A percentile compares a stretch with the other conserved stretches of the same genome.
phyloP scores from a whole-genome alignment of 1,284 basidiomycete genomes.

The Cronartium quercuum region DNA sequence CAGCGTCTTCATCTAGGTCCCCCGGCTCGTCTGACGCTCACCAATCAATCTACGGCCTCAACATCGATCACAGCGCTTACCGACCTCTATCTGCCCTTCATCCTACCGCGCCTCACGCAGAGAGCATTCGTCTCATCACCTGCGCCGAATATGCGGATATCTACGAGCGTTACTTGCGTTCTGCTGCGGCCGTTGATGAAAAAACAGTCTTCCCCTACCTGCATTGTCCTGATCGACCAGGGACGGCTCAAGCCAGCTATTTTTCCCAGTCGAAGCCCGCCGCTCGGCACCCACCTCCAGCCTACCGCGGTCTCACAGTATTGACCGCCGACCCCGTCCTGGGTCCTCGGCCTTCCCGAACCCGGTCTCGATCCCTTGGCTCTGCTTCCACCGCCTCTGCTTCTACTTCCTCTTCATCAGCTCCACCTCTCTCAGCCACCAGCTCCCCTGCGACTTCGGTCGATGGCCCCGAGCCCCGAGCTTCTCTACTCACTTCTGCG shows the following conservation, averaged over 20 bases:
- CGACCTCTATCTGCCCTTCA: constrained; percentile 3
- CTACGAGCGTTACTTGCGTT: constrained; percentile 17
- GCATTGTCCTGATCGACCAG: constrained; percentile 10
- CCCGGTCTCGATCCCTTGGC: constrained; percentile 35
- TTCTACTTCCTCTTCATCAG: background rate
- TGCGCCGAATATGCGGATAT: constrained; percentile 19
- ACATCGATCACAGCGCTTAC: constrained; percentile 2
- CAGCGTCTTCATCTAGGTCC: background rate
- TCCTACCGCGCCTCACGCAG: background rate
- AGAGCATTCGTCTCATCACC: constrained; percentile 10
- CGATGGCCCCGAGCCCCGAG: constrained; percentile 37
- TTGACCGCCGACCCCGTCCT: constrained; percentile 15
- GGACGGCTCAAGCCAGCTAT: constrained; percentile 20
- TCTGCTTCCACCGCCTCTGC: constrained; percentile 3
- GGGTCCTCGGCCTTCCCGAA: constrained; percentile 36
- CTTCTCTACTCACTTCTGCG: constrained; percentile 34
- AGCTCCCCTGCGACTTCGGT: constrained; percentile 27
- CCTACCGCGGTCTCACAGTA: constrained; percentile 16
- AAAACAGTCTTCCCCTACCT: constrained; percentile 20
- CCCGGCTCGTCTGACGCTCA: background rate
- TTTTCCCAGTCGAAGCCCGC: background rate
- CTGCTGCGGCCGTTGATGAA: constrained; percentile 18
- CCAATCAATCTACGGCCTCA: constrained; percentile 6
- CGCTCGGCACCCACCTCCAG: background rate
- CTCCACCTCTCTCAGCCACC: background rate